phyloP scores from a whole-genome alignment of 176 grass and related monocot genomes.

The Rhynchospora pubera region DNA sequence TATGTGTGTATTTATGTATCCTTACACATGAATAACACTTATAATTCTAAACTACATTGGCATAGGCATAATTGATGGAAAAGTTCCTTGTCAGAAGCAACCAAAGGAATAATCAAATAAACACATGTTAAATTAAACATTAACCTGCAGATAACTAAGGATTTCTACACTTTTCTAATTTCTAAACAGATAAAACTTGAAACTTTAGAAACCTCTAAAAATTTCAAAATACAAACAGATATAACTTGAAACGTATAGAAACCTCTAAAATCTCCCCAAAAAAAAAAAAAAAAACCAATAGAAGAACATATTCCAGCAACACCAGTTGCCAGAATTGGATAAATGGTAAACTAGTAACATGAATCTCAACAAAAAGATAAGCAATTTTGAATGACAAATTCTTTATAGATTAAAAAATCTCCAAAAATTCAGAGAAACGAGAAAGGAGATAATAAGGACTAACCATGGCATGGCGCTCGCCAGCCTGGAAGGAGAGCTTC shows the following conservation, averaged over 20 bases:
- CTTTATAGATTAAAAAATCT: background rate
- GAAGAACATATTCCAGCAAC: background rate
- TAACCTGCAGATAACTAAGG: background rate
- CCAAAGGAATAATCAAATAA: background rate
- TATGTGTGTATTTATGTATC: background rate
- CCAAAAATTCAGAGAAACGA: background rate
- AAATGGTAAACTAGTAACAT: background rate
- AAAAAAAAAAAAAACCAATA: background rate
- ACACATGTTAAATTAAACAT: background rate
- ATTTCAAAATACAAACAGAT: background rate
- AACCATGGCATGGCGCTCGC: conserved; percentile 60
- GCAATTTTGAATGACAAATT: background rate
- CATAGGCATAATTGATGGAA: background rate
- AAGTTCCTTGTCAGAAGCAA: background rate
- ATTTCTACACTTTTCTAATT: background rate
- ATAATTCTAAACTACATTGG: background rate
- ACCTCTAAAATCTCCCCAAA: background rate
- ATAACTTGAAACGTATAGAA: background rate
- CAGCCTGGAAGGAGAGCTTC: conserved; percentile 74
- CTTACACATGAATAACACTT: background rate
- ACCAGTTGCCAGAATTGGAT: background rate
- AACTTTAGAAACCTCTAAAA: background rate
- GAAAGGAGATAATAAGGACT: background rate
- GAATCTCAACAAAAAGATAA: background rate
- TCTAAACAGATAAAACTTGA: background rate